Conservation (phyloP, 257 asterid genomes). For the Cinchona pubescens region DNA sequence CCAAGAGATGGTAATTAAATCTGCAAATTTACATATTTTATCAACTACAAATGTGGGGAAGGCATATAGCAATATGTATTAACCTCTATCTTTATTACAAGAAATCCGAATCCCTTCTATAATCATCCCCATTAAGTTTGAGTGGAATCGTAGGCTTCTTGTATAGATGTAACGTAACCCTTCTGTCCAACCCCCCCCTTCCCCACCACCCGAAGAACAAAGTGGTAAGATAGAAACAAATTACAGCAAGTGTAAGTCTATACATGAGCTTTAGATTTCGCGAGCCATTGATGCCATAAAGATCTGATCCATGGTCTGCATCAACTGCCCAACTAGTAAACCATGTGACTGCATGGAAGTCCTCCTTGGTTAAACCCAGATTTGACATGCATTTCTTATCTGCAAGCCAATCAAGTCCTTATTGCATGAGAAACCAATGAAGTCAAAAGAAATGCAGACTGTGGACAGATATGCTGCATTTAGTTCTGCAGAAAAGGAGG, state of each 20-base stretch:
- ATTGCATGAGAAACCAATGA: neutral
- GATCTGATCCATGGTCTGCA: slow-evolving; percentile 71
- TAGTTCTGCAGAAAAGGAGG: neutral
- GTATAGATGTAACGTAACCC: neutral
- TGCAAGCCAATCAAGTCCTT: slow-evolving; percentile 26
- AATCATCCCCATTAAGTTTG: neutral
- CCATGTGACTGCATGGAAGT: slow-evolving; percentile 86
- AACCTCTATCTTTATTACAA: no score
- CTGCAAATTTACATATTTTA: neutral
- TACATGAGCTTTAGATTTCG: slow-evolving; percentile 45
- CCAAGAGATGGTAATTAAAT: neutral
- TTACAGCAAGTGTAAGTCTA: neutral
- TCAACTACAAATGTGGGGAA: neutral
- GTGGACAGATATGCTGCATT: neutral
- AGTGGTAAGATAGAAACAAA: neutral
- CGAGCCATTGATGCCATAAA: slow-evolving; percentile 37
- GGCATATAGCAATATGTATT: neutral
- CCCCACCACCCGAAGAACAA: neutral
- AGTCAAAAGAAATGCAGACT: neutral
- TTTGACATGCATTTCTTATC: slow-evolving; percentile 62
- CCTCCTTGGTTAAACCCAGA: slow-evolving; percentile 69
- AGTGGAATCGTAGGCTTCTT: neutral
- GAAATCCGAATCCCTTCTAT: neutral
- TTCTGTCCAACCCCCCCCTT: neutral
- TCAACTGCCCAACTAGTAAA: slow-evolving; percentile 99